Conservation (phyloP, 2,329 filamentous ascomycete genomes). For the Aspergillus arachidicola region DNA sequence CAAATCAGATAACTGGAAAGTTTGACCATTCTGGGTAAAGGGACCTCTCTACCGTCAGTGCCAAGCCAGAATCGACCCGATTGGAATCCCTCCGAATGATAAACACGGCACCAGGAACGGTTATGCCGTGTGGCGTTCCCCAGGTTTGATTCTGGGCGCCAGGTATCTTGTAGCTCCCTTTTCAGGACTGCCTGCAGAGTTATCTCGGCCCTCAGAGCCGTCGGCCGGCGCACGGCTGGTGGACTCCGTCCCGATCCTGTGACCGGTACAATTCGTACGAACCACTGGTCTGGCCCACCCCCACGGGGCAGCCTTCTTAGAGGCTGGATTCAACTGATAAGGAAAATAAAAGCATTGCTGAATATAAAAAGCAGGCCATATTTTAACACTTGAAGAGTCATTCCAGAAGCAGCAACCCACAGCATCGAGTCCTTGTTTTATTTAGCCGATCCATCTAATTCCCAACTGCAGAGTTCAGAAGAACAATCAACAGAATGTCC, state of each 20-base stretch:
- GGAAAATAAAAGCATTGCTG: neutral
- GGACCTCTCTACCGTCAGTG: neutral
- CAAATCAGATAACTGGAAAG: neutral
- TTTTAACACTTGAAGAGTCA: neutral
- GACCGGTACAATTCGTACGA: conserved; percentile 20
- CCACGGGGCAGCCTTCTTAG: neutral
- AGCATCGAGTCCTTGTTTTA: neutral
- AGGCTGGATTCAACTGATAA: neutral
- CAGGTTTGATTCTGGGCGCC: too few species aligned
- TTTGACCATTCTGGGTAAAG: conserved; percentile 5
- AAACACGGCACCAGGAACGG: neutral
- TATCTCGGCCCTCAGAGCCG: neutral
- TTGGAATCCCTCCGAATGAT: neutral
- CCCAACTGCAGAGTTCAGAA: neutral
- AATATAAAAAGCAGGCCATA: neutral
- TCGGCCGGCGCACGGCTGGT: conserved; percentile 1
- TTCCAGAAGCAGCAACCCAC: neutral
- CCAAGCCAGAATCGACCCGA: conserved; percentile 1
- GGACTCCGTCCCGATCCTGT: conserved; percentile 20
- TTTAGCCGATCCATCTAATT: neutral
- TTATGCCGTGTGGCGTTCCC: neutral
- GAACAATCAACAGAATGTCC: neutral
- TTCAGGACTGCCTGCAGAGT: neutral
- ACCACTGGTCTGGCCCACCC: conserved; percentile 20
- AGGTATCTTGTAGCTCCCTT: neutral